These are phyloP conservation scores for Aquilaria malaccensis DNA, from an alignment of 345 rosid species.

Conservation along the genomic window DNA sequence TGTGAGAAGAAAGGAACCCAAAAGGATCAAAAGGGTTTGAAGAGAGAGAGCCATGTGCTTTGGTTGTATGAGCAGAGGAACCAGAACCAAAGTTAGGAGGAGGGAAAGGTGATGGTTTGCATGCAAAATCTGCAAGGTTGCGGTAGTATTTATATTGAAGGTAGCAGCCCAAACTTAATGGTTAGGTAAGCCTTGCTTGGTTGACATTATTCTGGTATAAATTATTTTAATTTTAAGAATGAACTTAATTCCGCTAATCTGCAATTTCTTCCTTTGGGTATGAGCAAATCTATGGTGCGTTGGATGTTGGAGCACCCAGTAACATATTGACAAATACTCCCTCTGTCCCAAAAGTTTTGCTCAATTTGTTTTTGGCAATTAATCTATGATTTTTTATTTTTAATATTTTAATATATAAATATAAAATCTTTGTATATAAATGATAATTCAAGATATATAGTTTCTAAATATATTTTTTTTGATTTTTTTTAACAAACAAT, in stretches of 20 bases:
- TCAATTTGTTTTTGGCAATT: too few species aligned
- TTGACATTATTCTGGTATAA: conserved; percentile 21
- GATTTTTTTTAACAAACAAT: too few species aligned
- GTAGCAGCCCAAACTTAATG: neutral
- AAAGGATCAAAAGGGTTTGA: conserved; percentile 16
- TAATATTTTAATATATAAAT: too few species aligned
- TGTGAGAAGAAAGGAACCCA: conserved; percentile 16
- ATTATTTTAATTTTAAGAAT: neutral
- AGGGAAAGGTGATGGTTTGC: conserved; percentile 17
- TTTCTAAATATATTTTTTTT: too few species aligned
- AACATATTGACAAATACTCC: too few species aligned
- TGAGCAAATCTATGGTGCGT: too few species aligned
- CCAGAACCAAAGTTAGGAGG: conserved; percentile 1
- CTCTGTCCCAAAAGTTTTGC: too few species aligned
- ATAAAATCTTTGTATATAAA: too few species aligned
- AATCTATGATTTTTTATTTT: too few species aligned
- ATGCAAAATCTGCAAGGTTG: conserved; percentile 13
- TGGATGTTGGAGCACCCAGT: too few species aligned
- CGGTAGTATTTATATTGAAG: conserved; percentile 36
- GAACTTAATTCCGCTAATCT: conserved; percentile 12
- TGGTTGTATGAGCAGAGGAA: conserved; percentile 3
- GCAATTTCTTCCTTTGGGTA: too few species aligned
- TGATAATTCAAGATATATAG: too few species aligned
- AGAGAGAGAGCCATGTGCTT: conserved; percentile 31
- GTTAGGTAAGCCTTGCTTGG: conserved; percentile 18